These are phyloP conservation scores for Amauroascus niger DNA, from an alignment of 2,329 filamentous ascomycete species.

Conservation along the genomic window DNA sequence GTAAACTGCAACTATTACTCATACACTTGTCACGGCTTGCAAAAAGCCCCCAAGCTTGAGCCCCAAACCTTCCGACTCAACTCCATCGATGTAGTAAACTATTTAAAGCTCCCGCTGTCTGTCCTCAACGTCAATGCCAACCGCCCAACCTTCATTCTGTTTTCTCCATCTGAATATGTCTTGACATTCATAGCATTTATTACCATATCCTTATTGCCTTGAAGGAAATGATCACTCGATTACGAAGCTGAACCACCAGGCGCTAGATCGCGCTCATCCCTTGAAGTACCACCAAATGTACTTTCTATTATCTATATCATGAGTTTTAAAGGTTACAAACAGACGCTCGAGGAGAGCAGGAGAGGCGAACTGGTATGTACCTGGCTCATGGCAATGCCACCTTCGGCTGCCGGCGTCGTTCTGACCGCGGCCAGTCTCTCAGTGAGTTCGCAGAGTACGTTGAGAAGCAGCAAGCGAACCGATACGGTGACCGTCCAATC, in stretches of 20 bases:
- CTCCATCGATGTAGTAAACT: constrained; percentile 2
- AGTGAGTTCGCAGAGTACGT: constrained; percentile 98
- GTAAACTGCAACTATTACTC: not conserved
- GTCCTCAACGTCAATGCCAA: constrained; percentile 1
- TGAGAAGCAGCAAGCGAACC: constrained; percentile 71
- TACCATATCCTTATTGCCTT: not conserved
- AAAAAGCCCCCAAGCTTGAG: not conserved
- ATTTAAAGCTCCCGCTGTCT: constrained; percentile 2
- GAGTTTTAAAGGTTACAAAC: constrained; percentile 42
- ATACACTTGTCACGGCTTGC: not conserved
- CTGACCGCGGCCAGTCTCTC: constrained; percentile 50
- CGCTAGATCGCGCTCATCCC: constrained; percentile 5
- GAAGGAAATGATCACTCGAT: constrained; percentile 18
- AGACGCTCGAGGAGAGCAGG: constrained; percentile 65
- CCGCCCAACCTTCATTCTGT: not conserved
- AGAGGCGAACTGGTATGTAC: constrained; percentile 69
- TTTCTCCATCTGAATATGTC: too few relatives aligned
- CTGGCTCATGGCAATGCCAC: constrained; percentile 7
- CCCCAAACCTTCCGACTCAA: constrained; percentile 1
- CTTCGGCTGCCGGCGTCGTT: not conserved
- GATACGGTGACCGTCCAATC: constrained; percentile 21
- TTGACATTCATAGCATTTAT: not conserved
- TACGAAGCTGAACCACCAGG: constrained; percentile 13
- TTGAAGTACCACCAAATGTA: not conserved
- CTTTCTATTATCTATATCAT: constrained; percentile 20